Evolutionary conservation across 208 protist genomes (phyloP).

Genomic region (Porcisia hertigi): DNA sequence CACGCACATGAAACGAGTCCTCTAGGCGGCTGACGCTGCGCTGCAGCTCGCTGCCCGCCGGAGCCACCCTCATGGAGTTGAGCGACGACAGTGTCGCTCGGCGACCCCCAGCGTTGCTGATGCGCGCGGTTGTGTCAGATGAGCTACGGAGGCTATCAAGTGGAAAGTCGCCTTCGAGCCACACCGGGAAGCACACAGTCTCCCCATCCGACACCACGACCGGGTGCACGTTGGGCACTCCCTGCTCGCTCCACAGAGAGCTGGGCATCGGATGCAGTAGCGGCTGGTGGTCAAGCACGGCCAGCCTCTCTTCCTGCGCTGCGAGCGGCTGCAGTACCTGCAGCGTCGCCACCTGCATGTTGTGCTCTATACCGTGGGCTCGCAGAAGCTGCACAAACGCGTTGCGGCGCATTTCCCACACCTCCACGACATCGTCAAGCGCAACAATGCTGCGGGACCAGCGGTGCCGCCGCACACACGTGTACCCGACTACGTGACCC

Average conservation of each 20-base stretch:
- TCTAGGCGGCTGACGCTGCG: slow-evolving; percentile 7
- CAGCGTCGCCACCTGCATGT: slow-evolving; percentile 53
- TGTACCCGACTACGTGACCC: slow-evolving; percentile 74
- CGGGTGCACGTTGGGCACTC: slow-evolving; percentile 69
- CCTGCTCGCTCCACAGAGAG: slow-evolving; percentile 71
- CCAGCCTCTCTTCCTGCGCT: slow-evolving; percentile 29
- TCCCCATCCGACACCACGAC: slow-evolving; percentile 39
- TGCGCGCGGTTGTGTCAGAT: slow-evolving; percentile 6
- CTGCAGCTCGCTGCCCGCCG: slow-evolving; percentile 24
- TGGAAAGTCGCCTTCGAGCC: slow-evolving; percentile 71
- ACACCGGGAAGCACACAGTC: slow-evolving; percentile 50
- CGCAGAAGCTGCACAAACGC: slow-evolving; percentile 65
- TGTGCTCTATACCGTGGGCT: slow-evolving; percentile 47
- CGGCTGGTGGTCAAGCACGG: slow-evolving; percentile 73
- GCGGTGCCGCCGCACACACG: slow-evolving; percentile 73
- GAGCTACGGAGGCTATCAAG: slow-evolving; percentile 30
- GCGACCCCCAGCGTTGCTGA: slow-evolving; percentile 14
- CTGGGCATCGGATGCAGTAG: slow-evolving; percentile 64
- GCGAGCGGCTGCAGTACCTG: slow-evolving; percentile 82
- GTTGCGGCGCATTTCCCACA: slow-evolving; percentile 71
- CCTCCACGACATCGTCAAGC: slow-evolving; percentile 62
- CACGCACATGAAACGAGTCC: slow-evolving; percentile 19
- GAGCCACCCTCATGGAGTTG: slow-evolving; percentile 9
- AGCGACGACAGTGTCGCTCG: slow-evolving; percentile 16
- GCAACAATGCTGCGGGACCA: slow-evolving; percentile 70